Conservation (phyloP, 768 basidiomycete species). For the Favolaschia claudopus region DNA sequence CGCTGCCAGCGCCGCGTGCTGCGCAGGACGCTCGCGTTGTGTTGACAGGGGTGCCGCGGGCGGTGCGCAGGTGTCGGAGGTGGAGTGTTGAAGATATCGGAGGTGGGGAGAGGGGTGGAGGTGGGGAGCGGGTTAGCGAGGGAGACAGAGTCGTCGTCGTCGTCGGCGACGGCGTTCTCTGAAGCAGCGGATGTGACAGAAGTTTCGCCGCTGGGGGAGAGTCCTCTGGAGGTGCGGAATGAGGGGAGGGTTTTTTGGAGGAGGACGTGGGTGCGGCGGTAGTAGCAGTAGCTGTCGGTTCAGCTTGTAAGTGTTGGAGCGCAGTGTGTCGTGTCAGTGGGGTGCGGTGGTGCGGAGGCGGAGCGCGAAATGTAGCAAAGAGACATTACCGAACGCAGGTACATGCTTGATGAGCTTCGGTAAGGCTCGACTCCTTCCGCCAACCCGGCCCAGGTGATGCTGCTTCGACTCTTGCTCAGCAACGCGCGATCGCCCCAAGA, state of each 20-base stretch:
- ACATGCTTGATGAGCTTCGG: no score
- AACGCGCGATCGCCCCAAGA: no score
- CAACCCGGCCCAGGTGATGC: no score
- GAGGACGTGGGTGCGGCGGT: background rate
- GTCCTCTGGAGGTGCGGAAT: background rate
- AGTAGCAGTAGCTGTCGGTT: background rate
- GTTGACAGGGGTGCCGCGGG: slow-evolving; percentile 20
- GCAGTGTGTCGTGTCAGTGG: no score
- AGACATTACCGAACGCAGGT: no score
- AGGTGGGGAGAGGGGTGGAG: background rate
- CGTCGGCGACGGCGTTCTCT: background rate
- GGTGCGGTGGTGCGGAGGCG: no score
- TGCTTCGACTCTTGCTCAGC: no score
- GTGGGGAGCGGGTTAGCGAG: slow-evolving; percentile 3
- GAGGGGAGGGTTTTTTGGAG: background rate
- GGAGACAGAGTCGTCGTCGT: slow-evolving; percentile 6
- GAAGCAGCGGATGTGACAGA: background rate
- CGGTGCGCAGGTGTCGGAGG: slow-evolving; percentile 28
- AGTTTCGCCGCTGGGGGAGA: no score
- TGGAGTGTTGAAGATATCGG: slow-evolving; percentile 12
- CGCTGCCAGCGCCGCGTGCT: background rate
- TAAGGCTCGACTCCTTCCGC: no score
- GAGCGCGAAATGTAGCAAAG: no score
- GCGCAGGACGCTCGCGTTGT: no score
- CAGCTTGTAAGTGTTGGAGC: slow-evolving; percentile 10